Evolutionary conservation across 2,329 filamentous ascomycete genomes (phyloP).

Genomic region (Ophiostoma populinum): DNA sequence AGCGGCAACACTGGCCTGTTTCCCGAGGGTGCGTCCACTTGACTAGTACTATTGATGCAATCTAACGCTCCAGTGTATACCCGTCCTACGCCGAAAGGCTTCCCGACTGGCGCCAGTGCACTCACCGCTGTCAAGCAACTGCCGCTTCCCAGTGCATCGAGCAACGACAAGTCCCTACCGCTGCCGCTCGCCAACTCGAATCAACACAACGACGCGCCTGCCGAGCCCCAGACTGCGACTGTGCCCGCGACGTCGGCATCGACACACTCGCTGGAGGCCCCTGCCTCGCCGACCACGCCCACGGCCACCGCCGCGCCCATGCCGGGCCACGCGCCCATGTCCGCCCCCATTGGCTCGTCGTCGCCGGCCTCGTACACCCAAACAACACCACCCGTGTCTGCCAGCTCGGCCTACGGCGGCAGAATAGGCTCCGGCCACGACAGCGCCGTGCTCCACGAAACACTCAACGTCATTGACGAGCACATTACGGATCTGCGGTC

Average conservation of each 20-base stretch:
- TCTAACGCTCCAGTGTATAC: constrained; percentile 47
- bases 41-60: constrained; percentile 16
- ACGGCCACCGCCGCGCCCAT: constrained; percentile 14
- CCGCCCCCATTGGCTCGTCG: neutral
- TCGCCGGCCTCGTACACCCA: constrained; percentile 10
- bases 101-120: constrained; percentile 15
- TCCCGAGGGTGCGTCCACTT: constrained; percentile 49
- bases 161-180: neutral
- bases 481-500: constrained; percentile 76
- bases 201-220: too few species aligned
- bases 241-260: constrained; percentile 10
- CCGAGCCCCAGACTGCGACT: too few species aligned
- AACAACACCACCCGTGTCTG: constrained; percentile 7
- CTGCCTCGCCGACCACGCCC: constrained; percentile 13
- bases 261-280: constrained; percentile 9
- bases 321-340: constrained; percentile 3
- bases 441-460: constrained; percentile 80
- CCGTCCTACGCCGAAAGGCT: constrained; percentile 32
- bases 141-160: constrained; percentile 1
- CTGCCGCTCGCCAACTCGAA: too few species aligned
- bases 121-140: constrained; percentile 9
- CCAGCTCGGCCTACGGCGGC: constrained; percentile 19
- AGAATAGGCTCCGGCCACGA: constrained; percentile 28
- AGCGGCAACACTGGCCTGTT: constrained; percentile 65
- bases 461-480: constrained; percentile 88